Evolutionary conservation across 371 early-diverging fungal species (phyloP).

Genomic region (Coemansia sp.): DNA sequence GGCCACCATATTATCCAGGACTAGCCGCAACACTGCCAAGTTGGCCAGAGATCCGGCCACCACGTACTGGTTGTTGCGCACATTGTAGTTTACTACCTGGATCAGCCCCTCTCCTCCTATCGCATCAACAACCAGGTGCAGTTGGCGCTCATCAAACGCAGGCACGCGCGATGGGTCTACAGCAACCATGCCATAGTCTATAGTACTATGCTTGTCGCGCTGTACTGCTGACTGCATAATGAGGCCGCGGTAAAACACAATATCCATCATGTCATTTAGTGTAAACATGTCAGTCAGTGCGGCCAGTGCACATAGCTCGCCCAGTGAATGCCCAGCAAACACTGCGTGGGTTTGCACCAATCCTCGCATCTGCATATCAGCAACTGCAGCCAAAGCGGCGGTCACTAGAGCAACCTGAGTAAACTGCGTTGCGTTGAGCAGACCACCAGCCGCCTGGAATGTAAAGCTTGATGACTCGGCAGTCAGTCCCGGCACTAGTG

Average conservation of each 20-base stretch:
- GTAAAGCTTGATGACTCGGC: constrained; percentile 78
- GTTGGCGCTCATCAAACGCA: constrained; percentile 71
- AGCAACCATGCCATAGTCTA: constrained; percentile 94
- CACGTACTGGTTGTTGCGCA: constrained; percentile 94
- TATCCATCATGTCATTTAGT: constrained; percentile 82
- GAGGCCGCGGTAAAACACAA: constrained; percentile 95
- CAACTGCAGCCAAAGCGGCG: constrained; percentile 89
- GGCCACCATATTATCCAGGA: constrained; percentile 64
- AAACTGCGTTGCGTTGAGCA: constrained; percentile 93
- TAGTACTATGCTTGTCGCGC: constrained; percentile 76
- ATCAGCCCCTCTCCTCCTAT: constrained; percentile 73
- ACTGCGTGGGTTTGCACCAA: constrained; percentile 78
- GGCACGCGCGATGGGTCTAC: constrained; percentile 88
- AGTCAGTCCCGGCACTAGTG: constrained; percentile 85
- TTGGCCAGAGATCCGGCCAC: constrained; percentile 83
- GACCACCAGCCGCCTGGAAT: constrained; percentile 82
- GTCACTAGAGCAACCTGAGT: constrained; percentile 90
- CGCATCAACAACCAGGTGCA: constrained; percentile 75
- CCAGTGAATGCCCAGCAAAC: constrained; percentile 95
- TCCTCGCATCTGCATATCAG: constrained; percentile 86
- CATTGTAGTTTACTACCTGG: constrained; percentile 96
- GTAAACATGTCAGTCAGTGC: constrained; percentile 83
- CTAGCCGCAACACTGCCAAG: constrained; percentile 76
- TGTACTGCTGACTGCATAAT: constrained; percentile 94
- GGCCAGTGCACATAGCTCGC: constrained; percentile 90